phyloP scores from a whole-genome alignment of 768 basidiomycete genomes.

The Xerocomus brunneocitrinus region DNA sequence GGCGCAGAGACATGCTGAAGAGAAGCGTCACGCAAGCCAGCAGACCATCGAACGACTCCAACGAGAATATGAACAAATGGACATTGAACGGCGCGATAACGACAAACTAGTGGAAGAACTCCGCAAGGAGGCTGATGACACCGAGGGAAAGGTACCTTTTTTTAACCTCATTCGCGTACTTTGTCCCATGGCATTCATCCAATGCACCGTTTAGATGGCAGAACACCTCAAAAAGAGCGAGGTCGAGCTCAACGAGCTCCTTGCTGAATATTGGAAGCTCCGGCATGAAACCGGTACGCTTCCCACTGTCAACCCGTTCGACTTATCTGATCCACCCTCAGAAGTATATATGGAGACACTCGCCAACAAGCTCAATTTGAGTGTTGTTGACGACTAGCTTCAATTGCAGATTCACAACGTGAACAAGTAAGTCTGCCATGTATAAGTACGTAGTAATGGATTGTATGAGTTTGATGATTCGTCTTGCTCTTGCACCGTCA shows the following conservation, averaged over 20 bases:
- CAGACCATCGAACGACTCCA: slow-evolving; percentile 72
- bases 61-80: slow-evolving; percentile 77
- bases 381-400: slow-evolving; percentile 28
- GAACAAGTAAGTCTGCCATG: too few relatives aligned
- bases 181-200: background rate
- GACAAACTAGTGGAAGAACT: slow-evolving; percentile 77
- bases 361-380: slow-evolving; percentile 74
- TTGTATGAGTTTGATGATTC: too few relatives aligned
- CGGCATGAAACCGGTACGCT: slow-evolving; percentile 67
- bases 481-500: too few relatives aligned
- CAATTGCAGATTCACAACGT: too few relatives aligned
- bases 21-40: slow-evolving; percentile 69
- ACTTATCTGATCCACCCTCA: slow-evolving; percentile 25
- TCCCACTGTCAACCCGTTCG: background rate
- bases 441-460: too few relatives aligned
- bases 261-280: slow-evolving; percentile 80
- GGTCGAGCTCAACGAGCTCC: slow-evolving; percentile 71
- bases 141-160: slow-evolving; percentile 55
- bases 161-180: background rate
- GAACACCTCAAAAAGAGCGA: slow-evolving; percentile 75
- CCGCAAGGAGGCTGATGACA: slow-evolving; percentile 61
- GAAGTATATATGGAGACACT: slow-evolving; percentile 87
- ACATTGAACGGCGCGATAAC: slow-evolving; percentile 67
- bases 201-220: slow-evolving; percentile 50
- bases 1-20: slow-evolving; percentile 74